phyloP scores from a whole-genome alignment of 306 rosid species.

The Macrotyloma uniflorum region DNA sequence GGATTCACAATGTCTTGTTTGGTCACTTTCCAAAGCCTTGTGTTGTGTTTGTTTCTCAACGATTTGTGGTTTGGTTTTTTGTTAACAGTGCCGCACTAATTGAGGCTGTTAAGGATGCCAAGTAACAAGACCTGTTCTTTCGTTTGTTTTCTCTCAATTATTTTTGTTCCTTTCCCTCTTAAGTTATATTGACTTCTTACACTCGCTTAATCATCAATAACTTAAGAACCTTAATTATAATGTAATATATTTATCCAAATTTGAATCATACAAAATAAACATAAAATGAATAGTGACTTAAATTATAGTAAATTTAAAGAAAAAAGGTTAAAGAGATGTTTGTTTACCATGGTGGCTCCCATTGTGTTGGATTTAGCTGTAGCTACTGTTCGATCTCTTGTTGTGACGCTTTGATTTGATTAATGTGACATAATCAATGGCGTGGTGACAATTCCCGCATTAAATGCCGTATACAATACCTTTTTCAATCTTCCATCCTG shows the following conservation, averaged over 20 bases:
- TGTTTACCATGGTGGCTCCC: too few species aligned
- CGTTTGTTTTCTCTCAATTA: conserved; percentile 4
- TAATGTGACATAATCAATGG: background rate
- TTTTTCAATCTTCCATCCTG: background rate
- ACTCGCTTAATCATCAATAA: too few species aligned
- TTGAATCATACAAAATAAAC: too few species aligned
- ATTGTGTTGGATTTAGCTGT: background rate
- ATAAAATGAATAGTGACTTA: too few species aligned
- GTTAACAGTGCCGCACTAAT: background rate
- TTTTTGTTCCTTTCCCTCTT: background rate
- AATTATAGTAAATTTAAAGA: too few species aligned
- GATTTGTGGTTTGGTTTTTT: conserved; percentile 24
- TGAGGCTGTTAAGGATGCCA: background rate
- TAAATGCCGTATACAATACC: background rate
- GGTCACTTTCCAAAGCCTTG: conserved; percentile 33
- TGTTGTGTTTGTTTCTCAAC: conserved; percentile 23
- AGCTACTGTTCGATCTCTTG: background rate
- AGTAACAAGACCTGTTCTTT: background rate
- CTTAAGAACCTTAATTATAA: too few species aligned
- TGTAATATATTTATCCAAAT: too few species aligned
- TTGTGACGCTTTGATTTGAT: background rate
- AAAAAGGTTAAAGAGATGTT: too few species aligned
- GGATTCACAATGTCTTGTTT: conserved; percentile 21
- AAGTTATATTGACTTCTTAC: background rate
- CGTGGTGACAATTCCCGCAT: conserved; percentile 1